A percentile compares a stretch with the other conserved stretches of the same genome.
phyloP scores from a whole-genome alignment of 1,284 basidiomycete genomes.

The Schizophyllum amplum region DNA sequence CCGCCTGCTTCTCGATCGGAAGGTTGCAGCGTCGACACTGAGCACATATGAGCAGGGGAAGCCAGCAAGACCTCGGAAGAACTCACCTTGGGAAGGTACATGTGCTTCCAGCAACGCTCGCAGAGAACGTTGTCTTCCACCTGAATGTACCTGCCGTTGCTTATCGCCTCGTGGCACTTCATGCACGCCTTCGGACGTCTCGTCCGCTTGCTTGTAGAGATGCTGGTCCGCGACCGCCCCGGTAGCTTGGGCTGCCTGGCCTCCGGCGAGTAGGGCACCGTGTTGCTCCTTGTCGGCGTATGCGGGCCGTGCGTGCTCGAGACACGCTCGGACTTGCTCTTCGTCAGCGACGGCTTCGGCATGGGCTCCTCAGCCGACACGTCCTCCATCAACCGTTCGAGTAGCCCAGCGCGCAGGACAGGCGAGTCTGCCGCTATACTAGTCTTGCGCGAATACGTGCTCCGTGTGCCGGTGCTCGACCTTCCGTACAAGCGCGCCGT shows the following conservation, averaged over 20 bases:
- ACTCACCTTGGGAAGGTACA: slow-evolving; percentile 83
- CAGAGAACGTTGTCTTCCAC: slow-evolving; percentile 77
- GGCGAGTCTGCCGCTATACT: neutral
- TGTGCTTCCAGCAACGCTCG: slow-evolving; percentile 86
- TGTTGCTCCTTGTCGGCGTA: slow-evolving; percentile 11
- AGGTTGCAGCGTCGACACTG: slow-evolving; percentile 79
- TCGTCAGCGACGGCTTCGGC: slow-evolving; percentile 22
- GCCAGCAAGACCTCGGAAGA: slow-evolving; percentile 7
- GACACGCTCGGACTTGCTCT: slow-evolving; percentile 27
- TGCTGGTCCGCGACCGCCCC: slow-evolving; percentile 41
- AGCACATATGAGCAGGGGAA: slow-evolving; percentile 3
- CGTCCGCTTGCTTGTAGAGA: neutral
- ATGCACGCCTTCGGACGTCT: slow-evolving; percentile 46
- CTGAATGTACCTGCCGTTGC: slow-evolving; percentile 73
- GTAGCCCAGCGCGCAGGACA: slow-evolving; percentile 9
- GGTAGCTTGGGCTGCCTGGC: slow-evolving; percentile 43
- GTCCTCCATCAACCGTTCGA: slow-evolving; percentile 9
- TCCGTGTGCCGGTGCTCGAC: slow-evolving; percentile 9
- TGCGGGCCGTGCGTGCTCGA: slow-evolving; percentile 7
- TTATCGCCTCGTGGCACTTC: slow-evolving; percentile 60
- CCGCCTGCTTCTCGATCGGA: slow-evolving; percentile 83
- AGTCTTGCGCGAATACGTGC: slow-evolving; percentile 15
- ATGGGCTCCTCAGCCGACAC: neutral
- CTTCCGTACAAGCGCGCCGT: slow-evolving; percentile 2
- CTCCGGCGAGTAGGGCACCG: slow-evolving; percentile 28